Evolutionary conservation across 768 basidiomycete genomes (phyloP).

Genomic region (Mycena pura): DNA sequence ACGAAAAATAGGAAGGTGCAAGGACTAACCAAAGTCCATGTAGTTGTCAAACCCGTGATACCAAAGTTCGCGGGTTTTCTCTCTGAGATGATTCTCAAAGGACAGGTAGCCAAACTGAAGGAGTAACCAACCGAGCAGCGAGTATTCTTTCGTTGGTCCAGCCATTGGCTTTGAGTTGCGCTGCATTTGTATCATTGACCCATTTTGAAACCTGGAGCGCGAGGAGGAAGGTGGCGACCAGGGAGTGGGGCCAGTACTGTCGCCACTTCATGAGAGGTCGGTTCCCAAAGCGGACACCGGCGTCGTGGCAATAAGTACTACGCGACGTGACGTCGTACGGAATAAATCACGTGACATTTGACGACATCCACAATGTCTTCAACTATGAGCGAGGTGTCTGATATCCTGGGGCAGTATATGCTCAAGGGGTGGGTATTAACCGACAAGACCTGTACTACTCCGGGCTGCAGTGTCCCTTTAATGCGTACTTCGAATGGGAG

Average conservation of each 20-base stretch:
- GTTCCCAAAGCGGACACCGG: slow-evolving; percentile 2
- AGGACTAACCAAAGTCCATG: slow-evolving; percentile 75
- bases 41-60: slow-evolving; percentile 91
- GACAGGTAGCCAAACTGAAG: background rate
- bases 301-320: background rate
- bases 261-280: slow-evolving; percentile 57
- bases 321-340: background rate
- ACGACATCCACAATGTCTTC: slow-evolving; percentile 1
- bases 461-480: slow-evolving; percentile 70
- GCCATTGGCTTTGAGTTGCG: slow-evolving; percentile 40
- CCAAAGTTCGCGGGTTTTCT: slow-evolving; percentile 80
- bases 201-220: slow-evolving; percentile 42
- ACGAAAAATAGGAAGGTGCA: background rate
- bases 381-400: slow-evolving; percentile 59
- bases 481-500: slow-evolving; percentile 69
- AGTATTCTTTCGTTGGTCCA: slow-evolving; percentile 69
- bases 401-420: slow-evolving; percentile 72
- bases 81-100: slow-evolving; percentile 46
- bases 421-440: slow-evolving; percentile 84
- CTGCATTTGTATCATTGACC: slow-evolving; percentile 39
- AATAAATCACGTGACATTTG: background rate
- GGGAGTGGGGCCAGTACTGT: slow-evolving; percentile 58
- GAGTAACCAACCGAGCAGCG: slow-evolving; percentile 55
- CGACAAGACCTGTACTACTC: slow-evolving; percentile 63
- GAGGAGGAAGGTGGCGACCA: slow-evolving; percentile 47